Conservation (phyloP, 2,329 filamentous ascomycete species). For the Ascosphaera acerosa region DNA sequence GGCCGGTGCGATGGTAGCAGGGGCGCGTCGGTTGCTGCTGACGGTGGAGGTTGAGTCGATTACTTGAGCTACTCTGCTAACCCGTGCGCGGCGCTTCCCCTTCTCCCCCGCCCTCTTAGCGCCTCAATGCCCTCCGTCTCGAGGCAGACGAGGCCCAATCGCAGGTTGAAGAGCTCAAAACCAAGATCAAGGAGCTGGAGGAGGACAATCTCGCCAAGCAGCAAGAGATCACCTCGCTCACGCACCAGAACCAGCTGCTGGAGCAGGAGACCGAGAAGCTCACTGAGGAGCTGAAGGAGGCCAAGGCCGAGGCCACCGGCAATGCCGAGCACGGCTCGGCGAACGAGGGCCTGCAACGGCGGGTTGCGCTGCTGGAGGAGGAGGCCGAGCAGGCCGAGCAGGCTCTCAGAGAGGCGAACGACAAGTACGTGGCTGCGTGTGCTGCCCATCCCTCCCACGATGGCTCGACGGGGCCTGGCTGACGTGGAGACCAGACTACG, state of each 20-base stretch:
- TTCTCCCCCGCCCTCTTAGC: too few species aligned
- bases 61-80: too few species aligned
- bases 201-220: constrained; percentile 92
- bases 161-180: constrained; percentile 69
- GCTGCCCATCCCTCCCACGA: constrained; percentile 2
- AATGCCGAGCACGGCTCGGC: constrained; percentile 61
- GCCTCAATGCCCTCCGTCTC: constrained; percentile 58
- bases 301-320: constrained; percentile 67
- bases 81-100: too few species aligned
- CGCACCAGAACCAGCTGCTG: constrained; percentile 82
- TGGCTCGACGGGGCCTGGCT: neutral
- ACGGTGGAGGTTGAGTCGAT: too few species aligned
- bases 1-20: too few species aligned
- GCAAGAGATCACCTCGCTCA: constrained; percentile 89
- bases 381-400: constrained; percentile 93
- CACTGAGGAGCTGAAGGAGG: constrained; percentile 56
- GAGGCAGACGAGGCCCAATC: constrained; percentile 67
- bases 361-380: constrained; percentile 88
- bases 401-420: constrained; percentile 88
- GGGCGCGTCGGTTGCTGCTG: too few species aligned
- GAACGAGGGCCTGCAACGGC: constrained; percentile 76
- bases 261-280: constrained; percentile 85
- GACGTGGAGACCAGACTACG: constrained; percentile 76
- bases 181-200: constrained; percentile 70
- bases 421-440: constrained; percentile 92